These are phyloP conservation scores for Solanum pimpinellifolium DNA, from an alignment of 257 asterid genomes.

Conservation along the genomic window DNA sequence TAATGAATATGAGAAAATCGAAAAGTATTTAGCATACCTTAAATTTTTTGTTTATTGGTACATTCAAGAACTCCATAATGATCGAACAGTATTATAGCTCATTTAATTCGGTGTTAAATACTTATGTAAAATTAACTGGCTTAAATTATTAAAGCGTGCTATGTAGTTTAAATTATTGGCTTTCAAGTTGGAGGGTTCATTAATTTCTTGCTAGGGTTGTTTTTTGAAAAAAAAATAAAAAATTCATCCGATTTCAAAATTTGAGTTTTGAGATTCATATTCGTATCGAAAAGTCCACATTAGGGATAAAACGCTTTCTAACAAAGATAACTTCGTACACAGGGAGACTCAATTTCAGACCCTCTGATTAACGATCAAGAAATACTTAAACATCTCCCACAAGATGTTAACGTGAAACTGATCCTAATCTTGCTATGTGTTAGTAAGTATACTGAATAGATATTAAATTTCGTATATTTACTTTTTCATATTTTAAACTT, in stretches of 20 bases:
- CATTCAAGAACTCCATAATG: background rate
- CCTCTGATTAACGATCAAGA: fast-evolving
- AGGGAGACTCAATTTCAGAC: background rate
- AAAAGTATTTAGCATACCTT: background rate
- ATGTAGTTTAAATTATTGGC: background rate
- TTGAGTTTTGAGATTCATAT: too few species aligned
- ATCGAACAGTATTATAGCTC: background rate
- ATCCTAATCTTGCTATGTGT: background rate
- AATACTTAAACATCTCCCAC: too few species aligned
- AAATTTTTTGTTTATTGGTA: background rate
- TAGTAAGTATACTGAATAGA: background rate
- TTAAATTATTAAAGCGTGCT: background rate
- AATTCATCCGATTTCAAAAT: too few species aligned
- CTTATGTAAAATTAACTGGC: background rate
- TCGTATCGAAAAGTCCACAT: fast-evolving
- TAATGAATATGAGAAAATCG: background rate
- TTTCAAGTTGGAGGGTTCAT: background rate
- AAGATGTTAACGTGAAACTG: background rate
- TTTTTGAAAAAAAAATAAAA: too few species aligned
- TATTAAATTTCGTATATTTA: background rate
- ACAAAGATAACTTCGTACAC: background rate
- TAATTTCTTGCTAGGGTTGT: background rate
- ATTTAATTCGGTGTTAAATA: background rate
- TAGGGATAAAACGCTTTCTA: fast-evolving
- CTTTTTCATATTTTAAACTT: background rate